Conservation (phyloP, 306 rosid species). For the Biancaea sappan region DNA sequence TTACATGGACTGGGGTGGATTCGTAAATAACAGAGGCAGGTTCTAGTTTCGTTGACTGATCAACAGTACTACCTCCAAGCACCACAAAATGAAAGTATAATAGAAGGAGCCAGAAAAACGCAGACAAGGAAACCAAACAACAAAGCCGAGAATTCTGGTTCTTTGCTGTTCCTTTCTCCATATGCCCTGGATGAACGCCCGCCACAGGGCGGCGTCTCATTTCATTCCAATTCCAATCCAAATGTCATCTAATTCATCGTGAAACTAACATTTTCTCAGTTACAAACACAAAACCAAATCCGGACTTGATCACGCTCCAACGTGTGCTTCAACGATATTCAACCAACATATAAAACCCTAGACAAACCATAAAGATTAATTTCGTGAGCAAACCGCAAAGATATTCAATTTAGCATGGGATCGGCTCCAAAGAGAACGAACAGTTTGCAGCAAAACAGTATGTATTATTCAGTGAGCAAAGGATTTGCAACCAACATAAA, state of each 20-base stretch:
- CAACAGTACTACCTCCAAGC: conserved; percentile 44
- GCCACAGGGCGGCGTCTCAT: conserved; percentile 89
- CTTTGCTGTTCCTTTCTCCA: conserved; percentile 70
- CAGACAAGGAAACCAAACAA: conserved; percentile 67
- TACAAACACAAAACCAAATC: neutral
- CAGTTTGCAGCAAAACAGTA: neutral
- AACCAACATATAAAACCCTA: conserved; percentile 25
- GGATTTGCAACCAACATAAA: neutral
- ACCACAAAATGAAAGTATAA: conserved; percentile 80
- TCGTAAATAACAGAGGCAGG: conserved; percentile 32
- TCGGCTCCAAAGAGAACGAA: conserved; percentile 1
- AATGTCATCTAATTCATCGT: conserved; percentile 28
- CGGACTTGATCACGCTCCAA: neutral
- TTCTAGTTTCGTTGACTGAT: conserved; percentile 40
- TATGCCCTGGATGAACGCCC: conserved; percentile 53
- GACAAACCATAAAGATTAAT: neutral
- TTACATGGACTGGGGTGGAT: conserved; percentile 16
- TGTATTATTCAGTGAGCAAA: neutral
- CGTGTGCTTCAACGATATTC: neutral
- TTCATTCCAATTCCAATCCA: conserved; percentile 33
- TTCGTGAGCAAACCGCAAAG: neutral
- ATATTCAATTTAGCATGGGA: neutral
- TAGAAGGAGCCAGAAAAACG: conserved; percentile 78
- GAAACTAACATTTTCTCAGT: conserved; percentile 17
- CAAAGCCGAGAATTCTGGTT: conserved; percentile 62